Evolutionary conservation across 768 basidiomycete genomes (phyloP), one percentile per base, ranked within the genome.

Genomic region (Mycena olivaceomarginata): DNA sequence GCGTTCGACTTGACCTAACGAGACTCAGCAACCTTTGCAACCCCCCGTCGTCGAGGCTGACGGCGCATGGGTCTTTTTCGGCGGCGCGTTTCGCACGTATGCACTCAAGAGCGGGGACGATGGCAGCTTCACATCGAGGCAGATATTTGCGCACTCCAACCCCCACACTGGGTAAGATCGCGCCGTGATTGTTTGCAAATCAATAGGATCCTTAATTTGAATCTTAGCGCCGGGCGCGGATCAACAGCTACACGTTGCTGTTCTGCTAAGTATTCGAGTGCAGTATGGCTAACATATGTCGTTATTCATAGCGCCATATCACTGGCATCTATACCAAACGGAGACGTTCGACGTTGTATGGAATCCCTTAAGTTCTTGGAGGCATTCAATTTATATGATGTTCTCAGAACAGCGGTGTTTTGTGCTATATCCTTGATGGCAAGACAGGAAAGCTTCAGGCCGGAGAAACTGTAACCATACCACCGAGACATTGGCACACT

Each of bases 311-410:
- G 82, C 82, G 25, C 82, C 82, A 46, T 82, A 82, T 68, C 82
- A 83, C 70, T 83, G 81, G 81, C 82, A 83, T 73, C 72, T 83
- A 8, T 82, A 81, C 56, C 82, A 83, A 67, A 83, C 82, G 43
- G 82, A 83, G 66, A 81, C 79, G 9, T 83, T 83, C 70, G 64
- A 81, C 43, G 82, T 83, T 18, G 81, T 82, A 56, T 16, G 80
- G 72, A n/a, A 37, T 46, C 40, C 16, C 62, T 60, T 51, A 20
- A 25, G 16, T 41, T 20, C 25, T n/a, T 39, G 18, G 40, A 13
- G 4, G 7, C 20, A 31, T 37, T 46, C 56, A 51, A 40, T 37
- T 22, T 46, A 25, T 40, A 76, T 71, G 39, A 46, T 46, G 45
- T 10, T 6, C 5, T 39, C 59, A 81, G 80, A 77, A 81, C 62